Evolutionary conservation across 2,329 filamentous ascomycete genomes (phyloP), one percentile per base, ranked within the genome.

Genomic region (Colletotrichum sp.): DNA sequence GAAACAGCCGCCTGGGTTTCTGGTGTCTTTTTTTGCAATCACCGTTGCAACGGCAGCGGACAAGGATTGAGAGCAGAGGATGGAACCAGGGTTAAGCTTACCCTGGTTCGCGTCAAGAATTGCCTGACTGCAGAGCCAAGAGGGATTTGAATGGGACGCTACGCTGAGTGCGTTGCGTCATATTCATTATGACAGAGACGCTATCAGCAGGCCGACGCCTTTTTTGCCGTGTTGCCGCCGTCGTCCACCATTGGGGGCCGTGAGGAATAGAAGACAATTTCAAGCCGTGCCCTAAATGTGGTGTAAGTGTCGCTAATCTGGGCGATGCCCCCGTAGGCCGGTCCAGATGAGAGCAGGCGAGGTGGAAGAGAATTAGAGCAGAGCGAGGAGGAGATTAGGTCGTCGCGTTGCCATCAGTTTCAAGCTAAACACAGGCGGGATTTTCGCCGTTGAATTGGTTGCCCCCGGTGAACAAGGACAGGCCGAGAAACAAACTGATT

Each of bases 71-170:
- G 36, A 10, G 44, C 7, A 63, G 28, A 34, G 63, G 44, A 73
- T 44, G 63, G 57, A 39, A 49, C 63, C 57, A 60, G 63, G 44
- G 21, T 68, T 64, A 63, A 69, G 73, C 73, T 69, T 73, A 73
- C 70, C 73, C 70, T 76, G 34, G 73, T 39, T 34, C 57, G 63
- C 39, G 64, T 76, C 70, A 49, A 59, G 24, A 28, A 49, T 36
- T 69, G 57, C 64, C 57, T 72, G 44, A 76, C 73, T 64, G 70
- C 39, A 49, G 57, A 72, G 63, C 39, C 26, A 64, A 44, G 69
- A 76, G 69, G 63, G 70, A 62, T 69, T 73, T 49, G 32, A 57
- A 68, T 73, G 73, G 57, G 15, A 76, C 70, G 55, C 64, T 76
- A 28, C 62, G 39, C 65, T 52, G n/a, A 59, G 63, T 24, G 28